Percentiles rank a stretch among this genome's conserved stretches.
Evolutionary conservation across 768 basidiomycete genomes (phyloP).

Genomic region (Tephrocybe rancida): DNA sequence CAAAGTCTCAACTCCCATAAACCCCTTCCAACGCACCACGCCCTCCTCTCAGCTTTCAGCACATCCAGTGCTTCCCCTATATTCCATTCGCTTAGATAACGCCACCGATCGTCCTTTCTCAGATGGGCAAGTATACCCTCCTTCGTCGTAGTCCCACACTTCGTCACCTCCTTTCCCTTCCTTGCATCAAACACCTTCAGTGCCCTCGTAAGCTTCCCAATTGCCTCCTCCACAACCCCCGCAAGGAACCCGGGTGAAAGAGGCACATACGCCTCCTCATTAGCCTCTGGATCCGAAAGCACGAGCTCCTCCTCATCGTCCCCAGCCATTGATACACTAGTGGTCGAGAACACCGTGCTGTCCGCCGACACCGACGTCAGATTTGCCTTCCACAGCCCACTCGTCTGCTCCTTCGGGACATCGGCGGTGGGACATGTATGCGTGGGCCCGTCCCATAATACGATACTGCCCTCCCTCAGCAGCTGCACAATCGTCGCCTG

Average conservation of each 20-base stretch:
- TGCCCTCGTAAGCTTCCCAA: slow-evolving; percentile 34
- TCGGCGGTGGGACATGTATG: slow-evolving; percentile 30
- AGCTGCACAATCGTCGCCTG: slow-evolving; percentile 64
- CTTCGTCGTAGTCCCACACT: slow-evolving; percentile 31
- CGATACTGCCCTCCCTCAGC: slow-evolving; percentile 71
- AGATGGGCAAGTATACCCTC: slow-evolving; percentile 51
- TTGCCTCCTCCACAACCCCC: slow-evolving; percentile 44
- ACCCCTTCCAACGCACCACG: slow-evolving; percentile 37
- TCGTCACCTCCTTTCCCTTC: slow-evolving; percentile 15
- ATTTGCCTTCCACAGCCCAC: slow-evolving; percentile 53
- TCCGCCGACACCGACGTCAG: slow-evolving; percentile 29
- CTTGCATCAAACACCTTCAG: neutral
- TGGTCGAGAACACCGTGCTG: slow-evolving; percentile 32
- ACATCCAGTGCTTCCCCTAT: slow-evolving; percentile 61
- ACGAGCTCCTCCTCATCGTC: slow-evolving; percentile 43
- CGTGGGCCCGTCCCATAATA: slow-evolving; percentile 71
- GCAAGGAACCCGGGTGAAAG: slow-evolving; percentile 57
- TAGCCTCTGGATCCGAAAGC: slow-evolving; percentile 60
- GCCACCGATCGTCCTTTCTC: slow-evolving; percentile 66
- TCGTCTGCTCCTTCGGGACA: slow-evolving; percentile 21
- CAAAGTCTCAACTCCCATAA: slow-evolving; percentile 40
- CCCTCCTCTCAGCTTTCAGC: slow-evolving; percentile 40
- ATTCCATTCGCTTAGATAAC: slow-evolving; percentile 61
- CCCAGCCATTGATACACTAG: slow-evolving; percentile 15
- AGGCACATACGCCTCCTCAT: slow-evolving; percentile 71